Percentiles rank a stretch among this genome's conserved stretches.
Evolutionary conservation across 2,329 filamentous ascomycete genomes (phyloP).

Genomic region (Westerdykella sp.): DNA sequence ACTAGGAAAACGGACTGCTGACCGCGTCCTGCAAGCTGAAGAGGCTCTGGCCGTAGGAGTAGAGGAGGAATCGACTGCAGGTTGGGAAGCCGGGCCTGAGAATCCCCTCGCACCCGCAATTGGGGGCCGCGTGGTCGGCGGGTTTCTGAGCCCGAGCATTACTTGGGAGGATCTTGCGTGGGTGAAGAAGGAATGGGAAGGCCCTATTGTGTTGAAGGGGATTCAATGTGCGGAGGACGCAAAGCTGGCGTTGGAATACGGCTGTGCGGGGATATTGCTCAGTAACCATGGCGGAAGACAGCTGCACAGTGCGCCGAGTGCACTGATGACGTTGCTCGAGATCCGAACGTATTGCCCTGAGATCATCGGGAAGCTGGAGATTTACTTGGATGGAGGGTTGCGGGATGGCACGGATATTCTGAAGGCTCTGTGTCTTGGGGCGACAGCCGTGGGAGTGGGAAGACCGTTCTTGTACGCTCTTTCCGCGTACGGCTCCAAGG

Average conservation of each 20-base stretch:
- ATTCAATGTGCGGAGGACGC: conserved; percentile 43
- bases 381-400: conserved; percentile 36
- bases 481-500: conserved; percentile 33
- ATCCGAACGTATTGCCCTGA: conserved; percentile 34
- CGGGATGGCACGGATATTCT: conserved; percentile 36
- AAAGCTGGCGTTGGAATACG: conserved; percentile 40
- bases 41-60: conserved; percentile 46
- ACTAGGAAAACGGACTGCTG: conserved; percentile 31
- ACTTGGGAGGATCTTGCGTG: conserved; percentile 45
- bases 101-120: conserved; percentile 53
- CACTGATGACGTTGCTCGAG: conserved; percentile 35
- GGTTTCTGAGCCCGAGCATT: conserved; percentile 41
- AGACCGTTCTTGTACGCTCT: conserved; percentile 36
- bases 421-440: conserved; percentile 37
- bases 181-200: conserved; percentile 37
- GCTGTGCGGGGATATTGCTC: conserved; percentile 44
- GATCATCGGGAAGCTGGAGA: conserved; percentile 31
- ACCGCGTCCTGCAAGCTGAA: conserved; percentile 41
- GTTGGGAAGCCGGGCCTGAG: conserved; percentile 50
- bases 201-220: conserved; percentile 43
- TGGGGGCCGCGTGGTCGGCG: conserved; percentile 40
- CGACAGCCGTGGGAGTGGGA: conserved; percentile 36
- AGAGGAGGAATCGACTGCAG: conserved; percentile 44
- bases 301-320: conserved; percentile 40
- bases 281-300: conserved; percentile 52